Conservation (phyloP, 1,284 basidiomycete genomes). For the Irpex sp. region DNA sequence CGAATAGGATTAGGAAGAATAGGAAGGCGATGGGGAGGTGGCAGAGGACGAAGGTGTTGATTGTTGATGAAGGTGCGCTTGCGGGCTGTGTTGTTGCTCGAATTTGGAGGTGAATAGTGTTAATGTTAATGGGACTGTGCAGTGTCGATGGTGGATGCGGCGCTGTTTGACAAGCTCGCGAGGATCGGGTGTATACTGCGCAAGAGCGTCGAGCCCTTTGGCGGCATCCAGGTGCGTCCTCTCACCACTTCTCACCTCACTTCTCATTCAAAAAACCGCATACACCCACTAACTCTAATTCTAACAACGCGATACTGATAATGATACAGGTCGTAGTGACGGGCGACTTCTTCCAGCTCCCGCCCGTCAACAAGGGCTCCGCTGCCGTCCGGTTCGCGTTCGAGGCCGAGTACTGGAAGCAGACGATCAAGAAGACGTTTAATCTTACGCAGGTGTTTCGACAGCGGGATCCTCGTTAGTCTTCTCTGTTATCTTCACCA, state of each 20-base stretch:
- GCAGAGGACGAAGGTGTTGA: slow-evolving; percentile 70
- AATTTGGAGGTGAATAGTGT: no score
- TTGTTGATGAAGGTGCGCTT: slow-evolving; percentile 84
- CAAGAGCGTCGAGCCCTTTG: slow-evolving; percentile 63
- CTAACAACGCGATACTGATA: no score
- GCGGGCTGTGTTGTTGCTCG: no score
- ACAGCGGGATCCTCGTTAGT: slow-evolving; percentile 56
- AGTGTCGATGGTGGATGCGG: slow-evolving; percentile 91
- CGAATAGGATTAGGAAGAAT: slow-evolving; percentile 66
- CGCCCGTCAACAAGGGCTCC: slow-evolving; percentile 67
- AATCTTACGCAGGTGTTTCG: slow-evolving; percentile 64
- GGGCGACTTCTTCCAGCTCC: slow-evolving; percentile 92
- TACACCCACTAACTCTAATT: no score
- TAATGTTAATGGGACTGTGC: no score
- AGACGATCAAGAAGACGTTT: slow-evolving; percentile 49
- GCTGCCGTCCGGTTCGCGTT: slow-evolving; percentile 65
- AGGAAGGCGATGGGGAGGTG: slow-evolving; percentile 67
- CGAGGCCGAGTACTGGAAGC: slow-evolving; percentile 73
- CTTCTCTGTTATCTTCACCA: no score
- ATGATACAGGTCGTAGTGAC: slow-evolving; percentile 64
- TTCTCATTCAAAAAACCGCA: not conserved
- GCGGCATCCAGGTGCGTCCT: slow-evolving; percentile 76
- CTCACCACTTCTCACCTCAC: no score
- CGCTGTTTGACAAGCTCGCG: slow-evolving; percentile 80
- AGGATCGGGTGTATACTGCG: slow-evolving; percentile 62